phyloP scores from a whole-genome alignment of 495 filamentous ascomycete genomes.

The Neurospora sp. region DNA sequence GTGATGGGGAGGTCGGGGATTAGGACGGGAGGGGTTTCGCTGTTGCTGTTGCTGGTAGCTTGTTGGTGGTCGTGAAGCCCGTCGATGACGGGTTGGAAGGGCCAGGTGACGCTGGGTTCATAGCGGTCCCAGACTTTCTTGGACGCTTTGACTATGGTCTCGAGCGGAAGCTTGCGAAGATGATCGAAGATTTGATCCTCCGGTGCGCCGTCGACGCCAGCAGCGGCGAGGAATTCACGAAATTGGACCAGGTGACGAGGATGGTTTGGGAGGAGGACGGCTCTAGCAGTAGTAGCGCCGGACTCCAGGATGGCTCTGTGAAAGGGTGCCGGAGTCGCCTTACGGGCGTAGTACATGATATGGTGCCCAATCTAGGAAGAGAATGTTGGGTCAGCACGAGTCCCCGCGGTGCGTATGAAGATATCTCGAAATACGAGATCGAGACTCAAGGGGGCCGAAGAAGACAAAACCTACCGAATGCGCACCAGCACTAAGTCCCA shows the following conservation, averaged over 20 bases:
- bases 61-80: slow-evolving; percentile 21
- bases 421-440: neutral
- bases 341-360: slow-evolving; percentile 40
- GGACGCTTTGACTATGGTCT: slow-evolving; percentile 38
- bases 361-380: slow-evolving; percentile 50
- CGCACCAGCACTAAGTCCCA: slow-evolving; percentile 58
- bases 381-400: slow-evolving; percentile 3
- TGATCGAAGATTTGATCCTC: slow-evolving; percentile 39
- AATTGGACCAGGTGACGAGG: slow-evolving; percentile 52
- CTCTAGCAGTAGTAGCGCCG: slow-evolving; percentile 51
- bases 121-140: slow-evolving; percentile 43
- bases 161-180: slow-evolving; percentile 39
- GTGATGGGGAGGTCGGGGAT: slow-evolving; percentile 48
- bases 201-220: slow-evolving; percentile 28
- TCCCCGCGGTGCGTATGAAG: neutral
- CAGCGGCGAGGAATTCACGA: slow-evolving; percentile 42
- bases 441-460: neutral
- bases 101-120: slow-evolving; percentile 48
- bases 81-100: slow-evolving; percentile 61
- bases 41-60: slow-evolving; percentile 13
- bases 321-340: slow-evolving; percentile 35
- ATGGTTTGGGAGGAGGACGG: slow-evolving; percentile 44
- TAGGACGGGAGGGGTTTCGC: slow-evolving; percentile 21
- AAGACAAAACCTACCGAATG: slow-evolving; percentile 41
- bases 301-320: slow-evolving; percentile 56